A percentile compares a stretch with the other conserved stretches of the same genome.
Conservation (phyloP, 768 basidiomycete genomes). For the Termitomyces sp. region DNA sequence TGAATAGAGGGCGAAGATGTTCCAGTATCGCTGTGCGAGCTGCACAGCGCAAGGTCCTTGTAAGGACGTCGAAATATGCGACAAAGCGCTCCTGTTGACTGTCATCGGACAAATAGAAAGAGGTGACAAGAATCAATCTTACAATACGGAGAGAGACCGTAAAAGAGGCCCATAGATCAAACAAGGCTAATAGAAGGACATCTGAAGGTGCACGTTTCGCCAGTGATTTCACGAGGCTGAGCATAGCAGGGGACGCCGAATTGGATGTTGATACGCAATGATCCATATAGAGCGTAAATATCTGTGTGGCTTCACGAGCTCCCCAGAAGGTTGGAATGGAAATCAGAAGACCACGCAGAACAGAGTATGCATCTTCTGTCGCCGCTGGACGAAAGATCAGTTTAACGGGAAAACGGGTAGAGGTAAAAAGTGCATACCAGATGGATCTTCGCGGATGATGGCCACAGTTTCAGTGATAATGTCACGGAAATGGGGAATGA, state of each 20-base stretch:
- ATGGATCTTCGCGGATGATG: conserved; percentile 38
- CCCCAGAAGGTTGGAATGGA: conserved; percentile 86
- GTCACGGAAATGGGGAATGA: conserved; percentile 80
- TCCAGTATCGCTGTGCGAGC: conserved; percentile 60
- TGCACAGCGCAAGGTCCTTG: conserved; percentile 58
- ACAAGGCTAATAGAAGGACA: conserved; percentile 60
- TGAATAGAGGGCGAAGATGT: conserved; percentile 63
- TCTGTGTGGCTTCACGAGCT: conserved; percentile 46
- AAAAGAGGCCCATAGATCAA: conserved; percentile 47
- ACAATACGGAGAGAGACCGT: conserved; percentile 33
- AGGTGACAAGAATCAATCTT: neutral
- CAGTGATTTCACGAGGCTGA: conserved; percentile 52
- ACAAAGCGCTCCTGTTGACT: conserved; percentile 27
- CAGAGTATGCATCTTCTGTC: conserved; percentile 31
- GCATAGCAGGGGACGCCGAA: conserved; percentile 27
- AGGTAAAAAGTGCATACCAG: conserved; percentile 22
- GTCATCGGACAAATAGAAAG: conserved; percentile 1
- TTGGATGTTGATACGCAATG: conserved; percentile 27
- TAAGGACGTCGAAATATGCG: conserved; percentile 67
- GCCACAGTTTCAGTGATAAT: conserved; percentile 56
- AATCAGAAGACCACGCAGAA: conserved; percentile 65
- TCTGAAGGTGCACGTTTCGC: conserved; percentile 69
- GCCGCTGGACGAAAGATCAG: conserved; percentile 17
- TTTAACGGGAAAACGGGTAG: neutral
- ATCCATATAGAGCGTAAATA: conserved; percentile 55